Evolutionary conservation across 345 rosid species (phyloP).

Genomic region (Gossypioides kirkii): DNA sequence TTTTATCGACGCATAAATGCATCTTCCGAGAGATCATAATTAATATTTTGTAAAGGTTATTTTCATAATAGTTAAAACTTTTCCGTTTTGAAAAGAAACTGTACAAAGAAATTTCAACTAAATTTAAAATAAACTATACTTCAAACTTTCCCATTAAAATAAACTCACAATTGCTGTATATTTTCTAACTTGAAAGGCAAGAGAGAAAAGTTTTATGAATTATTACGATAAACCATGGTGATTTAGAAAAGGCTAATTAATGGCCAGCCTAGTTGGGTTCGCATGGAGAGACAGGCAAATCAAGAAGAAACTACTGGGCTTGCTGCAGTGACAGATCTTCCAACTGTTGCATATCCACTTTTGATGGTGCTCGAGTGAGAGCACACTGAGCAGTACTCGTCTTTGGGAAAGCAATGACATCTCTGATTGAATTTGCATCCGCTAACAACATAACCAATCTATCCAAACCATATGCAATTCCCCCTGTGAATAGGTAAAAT

Average conservation of each 20-base stretch:
- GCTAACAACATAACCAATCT: conserved; percentile 87
- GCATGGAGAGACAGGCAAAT: neutral
- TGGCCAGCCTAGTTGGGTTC: neutral
- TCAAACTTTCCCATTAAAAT: no score
- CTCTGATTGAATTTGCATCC: conserved; percentile 74
- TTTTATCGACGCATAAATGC: no score
- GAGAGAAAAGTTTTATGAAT: neutral
- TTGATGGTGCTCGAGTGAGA: conserved; percentile 79
- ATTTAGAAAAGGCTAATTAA: neutral
- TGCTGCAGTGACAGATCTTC: conserved; percentile 52
- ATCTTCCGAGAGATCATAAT: no score
- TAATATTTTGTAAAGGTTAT: no score
- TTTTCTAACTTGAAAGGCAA: neutral
- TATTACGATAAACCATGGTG: neutral
- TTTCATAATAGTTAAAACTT: no score
- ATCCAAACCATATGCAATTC: conserved; percentile 89
- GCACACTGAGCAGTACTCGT: conserved; percentile 95
- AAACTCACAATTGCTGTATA: no score
- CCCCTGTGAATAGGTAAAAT: conserved; percentile 45
- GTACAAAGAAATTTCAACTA: no score
- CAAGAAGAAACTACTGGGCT: conserved; percentile 20
- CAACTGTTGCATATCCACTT: conserved; percentile 86
- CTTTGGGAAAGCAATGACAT: conserved; percentile 95
- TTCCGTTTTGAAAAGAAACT: no score
- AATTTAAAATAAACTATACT: no score